Evolutionary conservation across 1,284 basidiomycete species (phyloP), one percentile per base, ranked within the genome.

Genomic region (Papiliotrema fonsecae): DNA sequence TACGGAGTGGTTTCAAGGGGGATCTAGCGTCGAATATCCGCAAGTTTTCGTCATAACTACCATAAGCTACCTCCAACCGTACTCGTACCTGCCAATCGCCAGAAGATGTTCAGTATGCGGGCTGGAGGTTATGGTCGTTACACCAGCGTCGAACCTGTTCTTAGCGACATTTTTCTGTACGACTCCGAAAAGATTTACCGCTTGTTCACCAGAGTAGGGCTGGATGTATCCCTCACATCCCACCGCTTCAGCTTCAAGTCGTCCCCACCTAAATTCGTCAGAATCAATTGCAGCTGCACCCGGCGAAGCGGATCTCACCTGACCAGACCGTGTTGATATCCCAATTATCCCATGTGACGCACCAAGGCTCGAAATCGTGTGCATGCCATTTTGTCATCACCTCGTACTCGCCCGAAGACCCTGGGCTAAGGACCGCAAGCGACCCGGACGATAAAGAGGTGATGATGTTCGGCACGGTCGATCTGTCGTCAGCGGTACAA

Each of bases 311-410:
- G 34, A 11, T 53, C 70, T 37, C 50, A 86, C 91, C 93, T 14
- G 89, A 92, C 77, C 90, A 97, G 2, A 94, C 77, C 14, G 86
- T 70, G 57, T 83, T 82, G 0, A 77, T 73, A 52, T 88, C 75
- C 85, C 87, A 92, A 58, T 86, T 85, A 65, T 97, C 82, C 83
- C 88, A 98, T 0, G 87, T 84, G 0, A 85, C 83, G 41, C 91
- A 84, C 96, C 96, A 99, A 0, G 94, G 87, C 68, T 98, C 96
- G 62, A 83, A 85, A 52, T 92, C 89, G 66, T 98, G 96, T 5
- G 89, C 94, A 9, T 81, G 75, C 93, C 94, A 98, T 2, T 75
- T 77, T 16, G 79, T 67, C 2, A 72, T 70, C 1, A 84, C 66
- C 0, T 65, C 46, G 13, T 87, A 69, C 3, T 71, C 72, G 9